Evolutionary conservation across 306 rosid genomes (phyloP).

Genomic region (Vachellia collinsii): DNA sequence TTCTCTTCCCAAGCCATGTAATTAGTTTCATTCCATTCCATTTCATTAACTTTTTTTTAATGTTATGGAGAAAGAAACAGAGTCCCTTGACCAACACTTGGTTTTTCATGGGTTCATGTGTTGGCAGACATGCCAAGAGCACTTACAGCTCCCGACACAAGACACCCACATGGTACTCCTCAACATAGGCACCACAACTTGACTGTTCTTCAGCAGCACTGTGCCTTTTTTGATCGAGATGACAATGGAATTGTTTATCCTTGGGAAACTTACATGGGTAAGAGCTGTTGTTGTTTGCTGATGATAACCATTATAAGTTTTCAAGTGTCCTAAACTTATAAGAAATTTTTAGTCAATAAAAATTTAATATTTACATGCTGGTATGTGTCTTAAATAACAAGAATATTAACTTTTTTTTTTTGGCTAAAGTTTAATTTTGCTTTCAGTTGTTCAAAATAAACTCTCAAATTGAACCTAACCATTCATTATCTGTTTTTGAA

Average conservation of each 20-base stretch:
- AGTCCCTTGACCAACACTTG: not conserved
- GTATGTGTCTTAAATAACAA: not conserved
- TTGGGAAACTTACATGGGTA: slow-evolving; percentile 84
- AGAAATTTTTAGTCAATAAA: not conserved
- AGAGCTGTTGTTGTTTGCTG: not conserved
- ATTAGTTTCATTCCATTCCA: not conserved
- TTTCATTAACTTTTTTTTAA: not conserved
- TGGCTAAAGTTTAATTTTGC: not conserved
- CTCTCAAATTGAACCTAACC: not conserved
- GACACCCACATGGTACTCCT: slow-evolving; percentile 72
- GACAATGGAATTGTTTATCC: slow-evolving; percentile 82
- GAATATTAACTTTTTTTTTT: not conserved
- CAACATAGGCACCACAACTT: slow-evolving; percentile 59
- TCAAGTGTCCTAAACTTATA: not conserved
- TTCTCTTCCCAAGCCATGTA: slow-evolving; percentile 78
- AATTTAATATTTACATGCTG: not conserved
- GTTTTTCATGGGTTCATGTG: not conserved
- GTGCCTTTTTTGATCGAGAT: slow-evolving; percentile 77
- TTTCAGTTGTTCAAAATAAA: not conserved
- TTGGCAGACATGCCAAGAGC: slow-evolving; percentile 73
- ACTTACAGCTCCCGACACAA: slow-evolving; percentile 68
- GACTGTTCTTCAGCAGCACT: slow-evolving; percentile 86
- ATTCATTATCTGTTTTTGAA: not conserved
- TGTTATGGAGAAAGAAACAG: not conserved
- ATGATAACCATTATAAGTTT: no score